phyloP scores from a whole-genome alignment of 2,329 filamentous ascomycete species.

The Ceratocystis huliohia region DNA sequence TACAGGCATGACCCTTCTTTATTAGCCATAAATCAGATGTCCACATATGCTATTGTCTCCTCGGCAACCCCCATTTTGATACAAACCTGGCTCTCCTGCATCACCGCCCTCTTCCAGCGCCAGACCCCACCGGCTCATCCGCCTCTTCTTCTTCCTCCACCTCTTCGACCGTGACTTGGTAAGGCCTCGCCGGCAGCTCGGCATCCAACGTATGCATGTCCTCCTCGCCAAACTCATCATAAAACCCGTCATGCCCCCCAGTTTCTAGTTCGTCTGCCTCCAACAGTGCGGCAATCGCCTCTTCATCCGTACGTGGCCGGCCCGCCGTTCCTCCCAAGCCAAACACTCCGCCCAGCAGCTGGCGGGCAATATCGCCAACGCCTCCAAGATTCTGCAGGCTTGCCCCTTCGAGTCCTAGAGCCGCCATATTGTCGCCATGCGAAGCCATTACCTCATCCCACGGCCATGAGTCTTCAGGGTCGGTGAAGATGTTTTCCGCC shows the following conservation, averaged over 20 bases:
- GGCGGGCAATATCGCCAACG: slow-evolving; percentile 17
- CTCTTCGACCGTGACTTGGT: background rate
- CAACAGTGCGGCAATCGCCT: slow-evolving; percentile 7
- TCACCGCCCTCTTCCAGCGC: background rate
- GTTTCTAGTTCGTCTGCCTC: background rate
- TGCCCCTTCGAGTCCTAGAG: slow-evolving; percentile 18
- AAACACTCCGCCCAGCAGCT: slow-evolving; percentile 18
- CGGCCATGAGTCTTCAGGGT: slow-evolving; percentile 32
- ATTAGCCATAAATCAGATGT: background rate
- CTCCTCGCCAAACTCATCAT: slow-evolving; percentile 3
- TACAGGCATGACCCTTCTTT: background rate
- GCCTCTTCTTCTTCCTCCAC: background rate
- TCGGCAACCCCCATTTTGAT: background rate
- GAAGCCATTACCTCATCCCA: slow-evolving; percentile 28
- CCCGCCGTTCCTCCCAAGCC: slow-evolving; percentile 7
- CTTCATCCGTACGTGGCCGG: slow-evolving; percentile 3
- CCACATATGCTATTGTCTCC: background rate
- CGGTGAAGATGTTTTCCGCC: slow-evolving; percentile 40
- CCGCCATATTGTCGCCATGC: background rate
- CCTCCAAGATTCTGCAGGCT: slow-evolving; percentile 11
- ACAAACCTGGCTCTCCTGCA: background rate
- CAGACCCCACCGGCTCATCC: background rate
- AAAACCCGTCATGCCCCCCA: background rate
- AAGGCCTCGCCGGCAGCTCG: background rate
- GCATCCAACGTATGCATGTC: background rate